Percentiles rank a stretch among this genome's conserved stretches.
Evolutionary conservation across 169 alveolate species (phyloP).

Genomic region (Eimeria sp.): DNA sequence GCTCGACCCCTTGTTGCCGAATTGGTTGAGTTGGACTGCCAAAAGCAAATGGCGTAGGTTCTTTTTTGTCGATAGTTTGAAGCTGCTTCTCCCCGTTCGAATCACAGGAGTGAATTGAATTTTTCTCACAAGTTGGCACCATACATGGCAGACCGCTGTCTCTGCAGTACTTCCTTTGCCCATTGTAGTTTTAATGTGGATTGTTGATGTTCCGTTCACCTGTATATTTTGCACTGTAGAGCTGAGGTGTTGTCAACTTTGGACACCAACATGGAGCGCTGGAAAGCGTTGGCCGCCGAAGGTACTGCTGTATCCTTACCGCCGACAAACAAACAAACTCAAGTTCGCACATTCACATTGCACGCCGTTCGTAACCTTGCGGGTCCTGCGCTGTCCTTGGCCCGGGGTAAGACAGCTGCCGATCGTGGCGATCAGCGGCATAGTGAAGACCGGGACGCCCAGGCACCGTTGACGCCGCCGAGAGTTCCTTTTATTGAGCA

Average conservation of each 20-base stretch:
- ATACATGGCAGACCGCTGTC: neutral
- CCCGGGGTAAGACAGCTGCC: neutral
- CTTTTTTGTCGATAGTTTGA: neutral
- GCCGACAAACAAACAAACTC: slow-evolving; percentile 33
- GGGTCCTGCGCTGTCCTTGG: slow-evolving; percentile 57
- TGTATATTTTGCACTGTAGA: neutral
- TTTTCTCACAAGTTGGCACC: neutral
- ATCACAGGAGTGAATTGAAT: neutral
- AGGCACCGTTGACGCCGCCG: neutral
- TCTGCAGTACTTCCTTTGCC: neutral
- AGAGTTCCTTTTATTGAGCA: neutral
- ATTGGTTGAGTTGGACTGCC: slow-evolving; percentile 69
- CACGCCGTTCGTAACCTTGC: slow-evolving; percentile 72
- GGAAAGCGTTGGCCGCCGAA: slow-evolving; percentile 67
- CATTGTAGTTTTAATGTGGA: neutral
- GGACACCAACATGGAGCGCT: slow-evolving; percentile 63
- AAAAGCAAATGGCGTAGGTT: slow-evolving; percentile 12
- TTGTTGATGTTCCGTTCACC: neutral
- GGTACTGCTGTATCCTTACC: slow-evolving; percentile 32
- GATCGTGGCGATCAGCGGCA: neutral
- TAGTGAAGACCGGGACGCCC: neutral
- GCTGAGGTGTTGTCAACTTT: slow-evolving; percentile 39
- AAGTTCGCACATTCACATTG: slow-evolving; percentile 65
- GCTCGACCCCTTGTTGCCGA: slow-evolving; percentile 90
- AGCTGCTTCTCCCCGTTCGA: neutral